Evolutionary conservation across 192 early-diverging fungal species (phyloP).

Genomic region (Allomyces arbusculus): DNA sequence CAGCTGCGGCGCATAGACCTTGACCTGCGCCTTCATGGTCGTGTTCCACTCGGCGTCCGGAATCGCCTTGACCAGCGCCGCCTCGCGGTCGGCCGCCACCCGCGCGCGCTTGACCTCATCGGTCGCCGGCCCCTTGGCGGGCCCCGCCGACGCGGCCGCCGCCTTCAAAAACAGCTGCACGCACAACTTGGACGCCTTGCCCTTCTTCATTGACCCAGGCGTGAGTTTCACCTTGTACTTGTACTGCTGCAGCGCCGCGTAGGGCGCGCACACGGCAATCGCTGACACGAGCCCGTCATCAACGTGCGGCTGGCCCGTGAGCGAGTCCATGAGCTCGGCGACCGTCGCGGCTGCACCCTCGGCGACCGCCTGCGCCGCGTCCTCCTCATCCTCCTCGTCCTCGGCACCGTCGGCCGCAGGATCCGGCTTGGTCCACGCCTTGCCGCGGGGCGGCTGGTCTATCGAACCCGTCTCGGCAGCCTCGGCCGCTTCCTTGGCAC

Average conservation of each 20-base stretch:
- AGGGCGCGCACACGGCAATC: conserved; percentile 87
- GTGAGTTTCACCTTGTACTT: conserved; percentile 89
- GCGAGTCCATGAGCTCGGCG: conserved; percentile 39
- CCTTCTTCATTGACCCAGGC: conserved; percentile 78
- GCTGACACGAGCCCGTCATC: conserved; percentile 66
- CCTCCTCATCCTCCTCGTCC: conserved; percentile 6
- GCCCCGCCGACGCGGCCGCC: conserved; percentile 1
- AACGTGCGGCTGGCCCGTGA: conserved; percentile 57
- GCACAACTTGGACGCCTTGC: conserved; percentile 53
- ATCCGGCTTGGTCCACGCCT: neutral
- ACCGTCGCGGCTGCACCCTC: neutral
- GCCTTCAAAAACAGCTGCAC: conserved; percentile 18
- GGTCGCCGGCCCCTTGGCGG: conserved; percentile 12
- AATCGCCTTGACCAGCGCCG: conserved; percentile 59
- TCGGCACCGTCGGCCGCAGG: neutral
- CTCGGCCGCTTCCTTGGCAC: neutral
- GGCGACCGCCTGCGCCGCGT: conserved; percentile 2
- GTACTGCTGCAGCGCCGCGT: conserved; percentile 58
- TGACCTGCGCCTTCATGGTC: conserved; percentile 72
- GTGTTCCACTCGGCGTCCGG: conserved; percentile 63
- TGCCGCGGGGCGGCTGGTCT: no score
- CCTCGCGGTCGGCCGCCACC: conserved; percentile 34
- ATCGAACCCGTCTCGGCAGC: no score
- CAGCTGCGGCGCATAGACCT: conserved; percentile 56
- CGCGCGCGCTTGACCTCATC: conserved; percentile 13